phyloP scores from a whole-genome alignment of 2,329 filamentous ascomycete genomes.

The Pseudogymnoascus sp. region DNA sequence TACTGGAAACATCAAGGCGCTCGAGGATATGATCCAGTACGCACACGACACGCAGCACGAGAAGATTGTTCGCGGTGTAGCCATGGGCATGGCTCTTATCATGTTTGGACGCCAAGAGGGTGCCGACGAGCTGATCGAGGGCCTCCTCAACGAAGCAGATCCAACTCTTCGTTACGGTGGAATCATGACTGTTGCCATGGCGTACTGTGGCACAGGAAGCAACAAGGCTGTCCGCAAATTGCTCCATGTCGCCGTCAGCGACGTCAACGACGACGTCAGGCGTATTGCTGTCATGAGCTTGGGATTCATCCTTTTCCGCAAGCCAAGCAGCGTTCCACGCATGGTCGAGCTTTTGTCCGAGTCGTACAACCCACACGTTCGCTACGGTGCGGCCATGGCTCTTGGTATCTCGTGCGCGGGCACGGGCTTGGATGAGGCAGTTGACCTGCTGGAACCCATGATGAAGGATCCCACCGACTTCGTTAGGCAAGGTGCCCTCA shows the following conservation, averaged over 20 bases:
- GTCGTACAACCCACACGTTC: slow-evolving; percentile 97
- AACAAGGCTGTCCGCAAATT: slow-evolving; percentile 98
- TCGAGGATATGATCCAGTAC: slow-evolving; percentile 97
- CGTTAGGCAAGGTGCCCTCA: slow-evolving; percentile 90
- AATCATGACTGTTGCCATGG: slow-evolving; percentile 96
- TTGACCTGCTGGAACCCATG: slow-evolving; percentile 96
- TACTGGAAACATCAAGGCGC: slow-evolving; percentile 86
- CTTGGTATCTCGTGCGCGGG: slow-evolving; percentile 96
- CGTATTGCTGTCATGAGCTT: slow-evolving; percentile 95
- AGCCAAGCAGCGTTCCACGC: slow-evolving; percentile 90
- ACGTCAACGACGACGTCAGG: slow-evolving; percentile 95
- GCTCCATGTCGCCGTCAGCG: slow-evolving; percentile 91
- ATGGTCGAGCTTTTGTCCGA: slow-evolving; percentile 98
- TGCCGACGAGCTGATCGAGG: slow-evolving; percentile 90
- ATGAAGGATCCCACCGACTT: slow-evolving; percentile 99
- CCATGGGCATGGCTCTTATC: slow-evolving; percentile 94
- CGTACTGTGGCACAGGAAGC: slow-evolving; percentile 94
- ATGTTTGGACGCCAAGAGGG: slow-evolving; percentile 96
- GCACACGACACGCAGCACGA: slow-evolving; percentile 97
- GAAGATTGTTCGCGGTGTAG: slow-evolving; percentile 94
- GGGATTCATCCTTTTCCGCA: slow-evolving; percentile 96
- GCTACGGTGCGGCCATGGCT: slow-evolving; percentile 97
- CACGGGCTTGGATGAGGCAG: slow-evolving; percentile 90
- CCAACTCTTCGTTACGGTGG: slow-evolving; percentile 91
- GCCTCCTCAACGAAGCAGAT: slow-evolving; percentile 85